Evolutionary conservation across 306 rosid species (phyloP).

Genomic region (Prunus armeniaca): DNA sequence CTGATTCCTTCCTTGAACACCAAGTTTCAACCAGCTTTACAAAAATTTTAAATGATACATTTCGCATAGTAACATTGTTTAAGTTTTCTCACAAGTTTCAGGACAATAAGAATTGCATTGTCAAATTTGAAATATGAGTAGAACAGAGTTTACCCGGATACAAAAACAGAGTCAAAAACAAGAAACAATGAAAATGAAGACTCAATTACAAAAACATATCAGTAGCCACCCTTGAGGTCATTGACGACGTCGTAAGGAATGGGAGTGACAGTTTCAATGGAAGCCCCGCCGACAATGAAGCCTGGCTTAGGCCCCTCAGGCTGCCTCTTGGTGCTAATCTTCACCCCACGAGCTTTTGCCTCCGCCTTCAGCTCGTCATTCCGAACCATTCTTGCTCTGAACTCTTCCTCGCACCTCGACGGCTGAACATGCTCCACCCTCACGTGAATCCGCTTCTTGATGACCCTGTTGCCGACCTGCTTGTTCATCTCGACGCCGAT

Average conservation of each 20-base stretch:
- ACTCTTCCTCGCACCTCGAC: constrained; percentile 18
- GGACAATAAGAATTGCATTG: too few relatives aligned
- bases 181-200: background rate
- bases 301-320: constrained; percentile 12
- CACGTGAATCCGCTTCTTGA: constrained; percentile 30
- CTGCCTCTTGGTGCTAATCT: constrained; percentile 16
- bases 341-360: constrained; percentile 23
- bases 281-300: constrained; percentile 29
- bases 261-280: constrained; percentile 22
- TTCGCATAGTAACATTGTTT: too few relatives aligned
- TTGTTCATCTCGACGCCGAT: constrained; percentile 89
- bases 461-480: constrained; percentile 51
- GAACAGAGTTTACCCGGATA: background rate
- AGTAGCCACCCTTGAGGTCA: constrained; percentile 31
- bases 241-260: constrained; percentile 26
- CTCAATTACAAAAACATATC: background rate
- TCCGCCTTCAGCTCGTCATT: constrained; percentile 25
- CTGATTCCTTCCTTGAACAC: background rate
- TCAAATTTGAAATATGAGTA: too few relatives aligned
- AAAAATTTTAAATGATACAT: too few relatives aligned
- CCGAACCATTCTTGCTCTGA: constrained; percentile 2
- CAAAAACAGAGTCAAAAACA: too few relatives aligned
- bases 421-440: constrained; percentile 24
- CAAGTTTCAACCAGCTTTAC: background rate
- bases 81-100: too few relatives aligned